Conservation (phyloP, 202 grass and related monocot genomes). For the Zoysia matrella region DNA sequence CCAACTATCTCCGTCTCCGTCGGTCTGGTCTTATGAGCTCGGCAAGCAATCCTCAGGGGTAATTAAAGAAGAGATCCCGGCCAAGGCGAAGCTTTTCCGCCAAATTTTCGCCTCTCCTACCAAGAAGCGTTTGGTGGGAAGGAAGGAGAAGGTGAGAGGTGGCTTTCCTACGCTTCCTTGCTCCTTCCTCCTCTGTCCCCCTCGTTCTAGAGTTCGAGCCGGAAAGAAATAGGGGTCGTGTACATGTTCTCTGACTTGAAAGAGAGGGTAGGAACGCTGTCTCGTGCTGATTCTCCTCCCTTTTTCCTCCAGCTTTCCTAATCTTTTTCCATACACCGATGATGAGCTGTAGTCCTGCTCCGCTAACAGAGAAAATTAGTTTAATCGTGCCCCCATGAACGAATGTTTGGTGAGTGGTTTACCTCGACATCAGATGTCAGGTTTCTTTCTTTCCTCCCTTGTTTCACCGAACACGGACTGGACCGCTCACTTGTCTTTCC, state of each 20-base stretch:
- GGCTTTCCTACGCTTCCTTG: conserved; percentile 61
- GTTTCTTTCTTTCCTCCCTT: conserved; percentile 41
- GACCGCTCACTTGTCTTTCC: conserved; percentile 58
- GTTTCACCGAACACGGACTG: conserved; percentile 53
- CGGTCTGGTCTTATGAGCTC: conserved; percentile 22
- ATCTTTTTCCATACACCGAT: conserved; percentile 42
- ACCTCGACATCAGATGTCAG: conserved; percentile 42
- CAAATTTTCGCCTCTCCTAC: conserved; percentile 54
- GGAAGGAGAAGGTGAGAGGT: conserved; percentile 51
- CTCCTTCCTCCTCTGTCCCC: conserved; percentile 34
- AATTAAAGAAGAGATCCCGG: conserved; percentile 55
- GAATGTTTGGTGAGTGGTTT: conserved; percentile 66
- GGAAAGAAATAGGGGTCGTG: conserved; percentile 29
- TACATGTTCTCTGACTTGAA: conserved; percentile 38
- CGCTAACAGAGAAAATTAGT: conserved; percentile 27
- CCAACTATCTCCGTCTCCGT: neutral
- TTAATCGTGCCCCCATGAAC: conserved; percentile 43
- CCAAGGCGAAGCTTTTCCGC: conserved; percentile 47
- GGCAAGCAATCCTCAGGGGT: conserved; percentile 21
- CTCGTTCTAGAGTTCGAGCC: conserved; percentile 27
- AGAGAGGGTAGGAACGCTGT: conserved; percentile 52
- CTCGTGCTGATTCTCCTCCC: conserved; percentile 7
- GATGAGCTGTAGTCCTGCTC: conserved; percentile 51
- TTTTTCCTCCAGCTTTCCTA: conserved; percentile 45
- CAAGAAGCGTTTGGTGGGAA: conserved; percentile 50